Evolutionary conservation across 108 stramenopile species (phyloP), one percentile per base, ranked within the genome.

Genomic region (Discostella pseudostelligera): DNA sequence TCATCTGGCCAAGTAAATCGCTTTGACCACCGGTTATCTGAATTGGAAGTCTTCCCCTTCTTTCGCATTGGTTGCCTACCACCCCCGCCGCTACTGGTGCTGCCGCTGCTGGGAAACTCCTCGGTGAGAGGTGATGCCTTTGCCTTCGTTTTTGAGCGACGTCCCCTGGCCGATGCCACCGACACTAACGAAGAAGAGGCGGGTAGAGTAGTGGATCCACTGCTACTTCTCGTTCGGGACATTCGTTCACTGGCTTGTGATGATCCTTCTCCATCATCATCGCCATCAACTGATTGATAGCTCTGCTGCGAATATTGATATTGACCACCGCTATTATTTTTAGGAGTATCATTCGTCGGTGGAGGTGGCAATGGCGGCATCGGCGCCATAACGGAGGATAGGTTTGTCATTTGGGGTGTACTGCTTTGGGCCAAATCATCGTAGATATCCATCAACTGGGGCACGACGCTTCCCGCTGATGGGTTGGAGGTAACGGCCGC

Each of bases 1-100:
- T 91, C 84, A 42, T 94, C 93, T 12, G 89, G 89, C 93, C 93
- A 94, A 22, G 86, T 81, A 59, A 94, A 94, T 0, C 93, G 87
- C 57, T 91, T 94, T 17, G 88, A 86, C 90, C 93, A 91, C 20
- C 90, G 76, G 8, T 82, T 74, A 70, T 89, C 93, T 16, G 77
- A 36, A 9, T 45, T 54, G 8, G 67, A 59, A 13, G 50, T 64
- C 26, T 84, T 84, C 8, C 58, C 70, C 39, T 87, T 86, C 59
- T 79, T 80, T 10, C 78, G 70, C 68, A 42, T 72, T 21, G 26
- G 28, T 17, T 21, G 44, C 44, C 17, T 45, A 2, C 44, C 60
- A 44, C 20, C 40, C 2, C 17, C 39, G 6, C 45, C 61, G 45
- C 61, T 50, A 3, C n/a, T 16, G 8, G n/a, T 49, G 17, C 13